Conservation (phyloP, 192 early-diverging fungal genomes). For the Globomyces pollinis-pini region DNA sequence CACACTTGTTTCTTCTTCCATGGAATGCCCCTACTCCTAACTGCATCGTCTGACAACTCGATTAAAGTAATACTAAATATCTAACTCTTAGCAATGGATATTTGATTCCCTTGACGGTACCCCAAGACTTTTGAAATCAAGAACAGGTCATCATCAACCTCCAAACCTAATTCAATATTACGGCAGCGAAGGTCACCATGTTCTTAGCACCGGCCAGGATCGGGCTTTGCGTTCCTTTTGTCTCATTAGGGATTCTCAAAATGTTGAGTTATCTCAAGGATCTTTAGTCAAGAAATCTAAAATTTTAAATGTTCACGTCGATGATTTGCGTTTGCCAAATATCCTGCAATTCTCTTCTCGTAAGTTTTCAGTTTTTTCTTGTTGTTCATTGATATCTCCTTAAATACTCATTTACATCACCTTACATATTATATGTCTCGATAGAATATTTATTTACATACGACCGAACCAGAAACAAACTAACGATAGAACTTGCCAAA, state of each 20-base stretch:
- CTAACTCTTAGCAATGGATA: slow-evolving; percentile 92
- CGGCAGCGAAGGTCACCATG: slow-evolving; percentile 58
- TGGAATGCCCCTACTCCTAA: slow-evolving; percentile 80
- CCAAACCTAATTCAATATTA: slow-evolving; percentile 76
- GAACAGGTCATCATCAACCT: slow-evolving; percentile 79
- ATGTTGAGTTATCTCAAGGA: slow-evolving; percentile 79
- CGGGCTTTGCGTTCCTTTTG: slow-evolving; percentile 75
- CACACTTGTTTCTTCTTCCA: slow-evolving; percentile 71
- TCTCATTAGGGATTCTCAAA: slow-evolving; percentile 76
- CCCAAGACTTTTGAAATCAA: slow-evolving; percentile 73
- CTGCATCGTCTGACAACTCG: slow-evolving; percentile 82
- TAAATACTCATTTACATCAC: not conserved
- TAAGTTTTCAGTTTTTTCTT: slow-evolving; percentile 25
- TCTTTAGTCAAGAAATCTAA: slow-evolving; percentile 63
- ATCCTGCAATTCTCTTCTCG: slow-evolving; percentile 67
- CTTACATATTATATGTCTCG: not conserved
- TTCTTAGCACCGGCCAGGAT: slow-evolving; percentile 81
- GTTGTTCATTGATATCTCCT: not conserved
- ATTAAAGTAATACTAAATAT: slow-evolving; percentile 55
- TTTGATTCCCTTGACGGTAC: slow-evolving; percentile 79
- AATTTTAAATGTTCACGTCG: slow-evolving; percentile 43
- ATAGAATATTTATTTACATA: not conserved
- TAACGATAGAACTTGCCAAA: slow-evolving; percentile 39
- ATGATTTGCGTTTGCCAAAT: slow-evolving; percentile 64
- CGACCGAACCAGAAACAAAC: no score